A percentile compares a stretch with the other conserved stretches of the same genome.
These are phyloP conservation scores for Pythium grandisporangium DNA, from an alignment of 352 stramenopile species.

Conservation along the genomic window DNA sequence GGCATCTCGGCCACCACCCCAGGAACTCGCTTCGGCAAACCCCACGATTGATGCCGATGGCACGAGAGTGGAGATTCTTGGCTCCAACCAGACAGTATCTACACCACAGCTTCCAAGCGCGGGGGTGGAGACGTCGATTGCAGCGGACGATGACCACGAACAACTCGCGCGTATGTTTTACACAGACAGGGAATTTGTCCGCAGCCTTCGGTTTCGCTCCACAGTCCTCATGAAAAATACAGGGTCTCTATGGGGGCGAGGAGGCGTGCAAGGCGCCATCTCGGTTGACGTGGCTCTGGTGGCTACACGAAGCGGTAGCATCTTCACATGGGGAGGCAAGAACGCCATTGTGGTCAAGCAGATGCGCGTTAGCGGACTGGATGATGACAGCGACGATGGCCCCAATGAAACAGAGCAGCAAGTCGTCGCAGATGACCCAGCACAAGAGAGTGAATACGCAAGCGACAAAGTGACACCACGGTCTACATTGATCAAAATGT, in stretches of 20 bases:
- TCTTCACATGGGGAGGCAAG: slow-evolving; percentile 89
- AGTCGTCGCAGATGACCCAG: no score
- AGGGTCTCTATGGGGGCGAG: slow-evolving; percentile 83
- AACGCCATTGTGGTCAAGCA: no score
- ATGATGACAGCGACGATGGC: no score
- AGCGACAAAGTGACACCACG: slow-evolving; percentile 9
- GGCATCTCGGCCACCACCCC: slow-evolving; percentile 3
- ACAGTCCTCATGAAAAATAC: slow-evolving; percentile 84
- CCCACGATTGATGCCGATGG: no score
- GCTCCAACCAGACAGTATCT: no score
- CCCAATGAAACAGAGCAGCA: slow-evolving; percentile 4
- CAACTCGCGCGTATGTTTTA: slow-evolving; percentile 61
- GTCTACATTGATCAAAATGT: slow-evolving; percentile 16
- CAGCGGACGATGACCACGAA: slow-evolving; percentile 11
- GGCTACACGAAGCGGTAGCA: slow-evolving; percentile 62
- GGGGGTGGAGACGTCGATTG: neutral
- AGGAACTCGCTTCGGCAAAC: no score
- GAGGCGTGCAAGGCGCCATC: slow-evolving; percentile 66
- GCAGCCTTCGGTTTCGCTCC: slow-evolving; percentile 53
- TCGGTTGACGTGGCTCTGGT: slow-evolving; percentile 85
- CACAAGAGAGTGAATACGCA: no score
- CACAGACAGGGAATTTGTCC: slow-evolving; percentile 52
- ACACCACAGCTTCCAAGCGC: no score
- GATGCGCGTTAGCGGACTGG: no score
- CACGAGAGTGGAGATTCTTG: no score